Base-by-base conservation (phyloP, 2,329 filamentous ascomycete species). In the Beauveria australis region DNA sequence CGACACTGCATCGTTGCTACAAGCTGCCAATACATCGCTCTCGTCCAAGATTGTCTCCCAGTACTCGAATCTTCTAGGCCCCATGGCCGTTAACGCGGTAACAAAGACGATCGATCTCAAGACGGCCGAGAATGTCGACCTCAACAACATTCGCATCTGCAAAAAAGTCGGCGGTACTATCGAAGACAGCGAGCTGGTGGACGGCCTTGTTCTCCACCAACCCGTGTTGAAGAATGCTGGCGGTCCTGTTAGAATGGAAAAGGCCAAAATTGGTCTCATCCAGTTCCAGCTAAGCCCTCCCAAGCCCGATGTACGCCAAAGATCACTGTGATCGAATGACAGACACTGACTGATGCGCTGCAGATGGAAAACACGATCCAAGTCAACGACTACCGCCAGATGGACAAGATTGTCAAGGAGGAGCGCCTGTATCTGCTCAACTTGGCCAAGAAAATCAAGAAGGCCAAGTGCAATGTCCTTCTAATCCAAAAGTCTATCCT, bases 401-500 rank as follows among this genome's bases (percentile, higher is more conserved):
- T 99, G 94, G 94, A 99, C 81, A 99, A 97, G 84, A 99, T 99
- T 67, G 85, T 99, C 68, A 99, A 99, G 79, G 94, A 99, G 79
- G 94, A 99, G 81, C 91, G 94, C 67, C 90, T 94, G 68, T 99
- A 99, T 77, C 85, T 99, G 65, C 84, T 99, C 62, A 97, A 97
- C 81, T 90, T 99, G 86, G 92, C 95, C 73, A 97, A 99, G 85
- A 99, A 97, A 84, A 99, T 99, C 77, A 97, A 97, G 80, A 99
- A 97, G 83, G 92, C 94, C 67, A 99, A 97, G 81, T 99, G 94
- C 80, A 99, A 99, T 70, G 94, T 99, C 48, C 86, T 97, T 49
- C 82, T 99, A 67, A 97, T 99, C 68, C 94, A 99, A 73, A 99
- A 99, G 79, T 97, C 93, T 16, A 99, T 99, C 68, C 86, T 99